Evolutionary conservation across 306 rosid species (phyloP), one percentile per base, ranked within the genome.

Genomic region (Pachyrhizus erosus): DNA sequence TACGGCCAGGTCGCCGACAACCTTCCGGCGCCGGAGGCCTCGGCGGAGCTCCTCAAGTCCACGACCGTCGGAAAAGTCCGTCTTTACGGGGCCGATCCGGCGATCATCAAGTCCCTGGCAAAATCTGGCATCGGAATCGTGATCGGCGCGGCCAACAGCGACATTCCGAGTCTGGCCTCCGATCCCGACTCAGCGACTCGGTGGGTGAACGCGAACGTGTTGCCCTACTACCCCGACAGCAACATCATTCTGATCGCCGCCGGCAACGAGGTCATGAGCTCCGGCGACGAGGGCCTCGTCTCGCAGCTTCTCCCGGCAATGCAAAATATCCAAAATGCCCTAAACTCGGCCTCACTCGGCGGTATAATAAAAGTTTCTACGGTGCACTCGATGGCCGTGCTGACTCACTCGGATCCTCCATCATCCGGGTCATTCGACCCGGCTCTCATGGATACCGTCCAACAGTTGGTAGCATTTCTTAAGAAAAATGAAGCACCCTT

Each of bases 1-100:
- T 93, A 91, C 54, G 96, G 96, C 69, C 90, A 89, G 37, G 67
- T 88, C 14, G 90, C 94, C 64, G 84, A 93, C 81, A 93, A 90
- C 75, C 89, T 91, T 34, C 94, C 92, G 5, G 73, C 92, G 9
- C 92, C 90, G 3, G 33, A 39, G 2, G 60, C 84, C 33, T 87
- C 96, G 0, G 87, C 85, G 0, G 77, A 73, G 33, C 90, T 92
- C 12, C 88, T 93, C 74, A 82, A 81, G 2, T 88, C 92, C 6
- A 93, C 92, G 2, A 5, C 91, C 8, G 80, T 93, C 20, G 70
- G 62, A 1, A 88, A 84, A 72, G 57, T 91, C 82, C 80, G 91
- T 0, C 91, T 93, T 29, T 91, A 89, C 70, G 88, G 89, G 12
- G 84, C 91, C 43, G 96, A 88, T 65, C 90, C 88, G 0, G 87